phyloP scores from a whole-genome alignment of 345 rosid genomes.

The Isatis tinctoria region DNA sequence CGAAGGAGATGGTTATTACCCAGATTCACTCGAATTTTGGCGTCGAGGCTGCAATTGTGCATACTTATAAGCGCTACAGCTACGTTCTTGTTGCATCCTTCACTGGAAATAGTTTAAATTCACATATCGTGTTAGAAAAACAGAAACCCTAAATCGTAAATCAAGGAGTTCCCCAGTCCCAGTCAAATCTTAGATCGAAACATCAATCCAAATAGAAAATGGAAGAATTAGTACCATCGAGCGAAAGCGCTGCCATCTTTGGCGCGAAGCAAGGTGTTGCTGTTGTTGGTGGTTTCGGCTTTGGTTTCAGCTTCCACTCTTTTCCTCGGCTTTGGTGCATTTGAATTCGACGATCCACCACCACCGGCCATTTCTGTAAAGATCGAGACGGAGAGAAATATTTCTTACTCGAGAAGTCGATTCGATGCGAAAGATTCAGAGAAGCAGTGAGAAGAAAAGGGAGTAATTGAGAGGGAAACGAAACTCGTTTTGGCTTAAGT shows the following conservation, averaged over 20 bases:
- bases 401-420: neutral
- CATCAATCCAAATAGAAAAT: neutral
- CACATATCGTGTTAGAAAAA: neutral
- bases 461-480: conserved; percentile 25
- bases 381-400: neutral
- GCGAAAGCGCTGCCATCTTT: conserved; percentile 87
- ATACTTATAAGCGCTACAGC: conserved; percentile 74
- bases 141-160: neutral
- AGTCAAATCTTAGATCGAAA: neutral
- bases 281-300: neutral
- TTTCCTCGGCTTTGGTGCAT: conserved; percentile 60
- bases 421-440: neutral
- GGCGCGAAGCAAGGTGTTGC: conserved; percentile 57
- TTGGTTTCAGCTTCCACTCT: conserved; percentile 63
- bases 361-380: conserved; percentile 31
- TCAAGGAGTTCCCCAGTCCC: neutral
- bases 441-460: conserved; percentile 19
- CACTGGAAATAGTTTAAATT: conserved; percentile 40
- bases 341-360: conserved; percentile 38
- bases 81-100: conserved; percentile 67
- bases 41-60: conserved; percentile 89
- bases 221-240: conserved; percentile 44
- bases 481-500: neutral
- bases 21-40: conserved; percentile 68
- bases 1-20: conserved; percentile 34